Conservation (phyloP, 192 early-diverging fungal species). For the Linnemannia zychae region DNA sequence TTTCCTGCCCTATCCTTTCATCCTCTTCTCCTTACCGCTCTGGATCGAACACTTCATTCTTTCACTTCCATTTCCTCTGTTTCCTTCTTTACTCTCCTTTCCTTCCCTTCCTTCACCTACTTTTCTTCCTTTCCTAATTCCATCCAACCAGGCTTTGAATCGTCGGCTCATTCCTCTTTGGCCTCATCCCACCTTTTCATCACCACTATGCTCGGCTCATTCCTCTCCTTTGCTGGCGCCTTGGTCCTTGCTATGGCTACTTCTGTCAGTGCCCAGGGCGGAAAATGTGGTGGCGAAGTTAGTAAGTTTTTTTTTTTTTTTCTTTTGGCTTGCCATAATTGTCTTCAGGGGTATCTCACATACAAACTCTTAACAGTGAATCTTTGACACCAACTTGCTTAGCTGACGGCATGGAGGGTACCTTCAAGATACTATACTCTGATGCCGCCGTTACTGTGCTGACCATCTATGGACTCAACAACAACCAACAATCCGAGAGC, state of each 20-base stretch:
- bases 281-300: constrained; percentile 3
- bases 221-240: background rate
- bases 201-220: constrained; percentile 12
- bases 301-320: constrained; percentile 4
- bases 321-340: no score
- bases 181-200: background rate
- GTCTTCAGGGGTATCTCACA: no score
- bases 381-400: no score
- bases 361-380: no score
- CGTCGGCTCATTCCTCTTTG: background rate
- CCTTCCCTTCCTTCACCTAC: background rate
- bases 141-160: background rate
- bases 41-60: no score
- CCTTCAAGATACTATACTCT: constrained; percentile 48
- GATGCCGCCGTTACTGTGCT: constrained; percentile 34
- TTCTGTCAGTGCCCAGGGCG: constrained; percentile 16
- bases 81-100: background rate
- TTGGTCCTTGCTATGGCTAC: constrained; percentile 17
- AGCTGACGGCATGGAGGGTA: constrained; percentile 27
- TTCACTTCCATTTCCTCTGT: no score
- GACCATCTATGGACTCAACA: constrained; percentile 12
- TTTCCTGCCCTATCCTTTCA: background rate
- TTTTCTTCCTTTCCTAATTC: background rate
- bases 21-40: background rate
- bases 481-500: constrained; percentile 38